Conservation (phyloP, 2,329 filamentous ascomycete species). For the Penicillium concentricum region DNA sequence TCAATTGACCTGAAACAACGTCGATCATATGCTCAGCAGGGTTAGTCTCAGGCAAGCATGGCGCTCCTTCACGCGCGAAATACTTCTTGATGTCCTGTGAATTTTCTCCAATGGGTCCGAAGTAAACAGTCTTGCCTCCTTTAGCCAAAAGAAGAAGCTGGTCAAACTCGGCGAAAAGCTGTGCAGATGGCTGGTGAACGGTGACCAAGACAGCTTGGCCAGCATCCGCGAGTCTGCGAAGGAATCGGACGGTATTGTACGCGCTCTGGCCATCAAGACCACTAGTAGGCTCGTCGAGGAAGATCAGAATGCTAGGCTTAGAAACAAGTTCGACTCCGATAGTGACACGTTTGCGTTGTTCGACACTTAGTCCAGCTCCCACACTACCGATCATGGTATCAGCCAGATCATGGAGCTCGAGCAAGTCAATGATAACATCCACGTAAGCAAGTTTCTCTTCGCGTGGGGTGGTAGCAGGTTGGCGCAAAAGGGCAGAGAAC, state of each 20-base stretch:
- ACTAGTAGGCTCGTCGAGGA: constrained; percentile 69
- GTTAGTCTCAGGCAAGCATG: constrained; percentile 61
- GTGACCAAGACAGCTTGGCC: constrained; percentile 70
- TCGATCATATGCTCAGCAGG: constrained; percentile 60
- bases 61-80: constrained; percentile 62
- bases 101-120: constrained; percentile 65
- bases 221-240: constrained; percentile 63
- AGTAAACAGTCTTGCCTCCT: constrained; percentile 70
- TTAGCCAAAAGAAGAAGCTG: constrained; percentile 66
- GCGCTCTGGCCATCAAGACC: constrained; percentile 68
- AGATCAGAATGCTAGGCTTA: constrained; percentile 65
- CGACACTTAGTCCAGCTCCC: constrained; percentile 54
- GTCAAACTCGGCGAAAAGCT: constrained; percentile 68
- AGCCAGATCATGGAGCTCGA: constrained; percentile 63
- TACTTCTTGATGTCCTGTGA: constrained; percentile 64
- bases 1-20: constrained; percentile 49
- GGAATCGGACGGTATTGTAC: constrained; percentile 64
- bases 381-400: constrained; percentile 59
- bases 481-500: constrained; percentile 64
- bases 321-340: constrained; percentile 72
- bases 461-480: constrained; percentile 51
- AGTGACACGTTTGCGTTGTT: constrained; percentile 67
- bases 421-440: constrained; percentile 61
- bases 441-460: constrained; percentile 65
- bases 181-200: constrained; percentile 67